These are phyloP conservation scores for Phylloporus rhodoxanthus DNA, from an alignment of 768 basidiomycete species.

Conservation along the genomic window DNA sequence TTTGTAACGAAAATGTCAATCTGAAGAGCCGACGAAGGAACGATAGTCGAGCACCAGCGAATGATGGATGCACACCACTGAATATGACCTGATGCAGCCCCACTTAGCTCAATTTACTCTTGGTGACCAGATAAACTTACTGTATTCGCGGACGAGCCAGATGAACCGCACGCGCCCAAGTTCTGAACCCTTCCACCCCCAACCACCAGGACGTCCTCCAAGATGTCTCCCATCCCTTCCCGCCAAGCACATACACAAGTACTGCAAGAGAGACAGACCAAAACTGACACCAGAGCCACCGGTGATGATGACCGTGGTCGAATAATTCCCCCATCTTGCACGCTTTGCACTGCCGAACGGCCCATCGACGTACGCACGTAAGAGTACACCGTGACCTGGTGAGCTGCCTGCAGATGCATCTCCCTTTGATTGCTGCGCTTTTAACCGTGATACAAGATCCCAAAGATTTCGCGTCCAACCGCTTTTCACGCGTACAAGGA, in stretches of 20 bases:
- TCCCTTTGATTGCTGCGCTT: constrained; percentile 31
- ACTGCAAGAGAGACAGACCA: constrained; percentile 60
- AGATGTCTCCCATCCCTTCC: constrained; percentile 46
- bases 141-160: constrained; percentile 73
- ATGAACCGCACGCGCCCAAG: constrained; percentile 62
- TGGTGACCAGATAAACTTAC: constrained; percentile 36
- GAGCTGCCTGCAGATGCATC: constrained; percentile 12
- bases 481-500: constrained; percentile 62
- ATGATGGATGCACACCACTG: constrained; percentile 70
- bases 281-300: constrained; percentile 78
- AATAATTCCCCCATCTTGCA: constrained; percentile 52
- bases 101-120: background rate
- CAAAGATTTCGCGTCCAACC: constrained; percentile 68
- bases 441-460: constrained; percentile 42
- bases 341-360: constrained; percentile 64
- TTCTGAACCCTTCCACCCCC: constrained; percentile 35
- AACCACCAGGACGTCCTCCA: constrained; percentile 43
- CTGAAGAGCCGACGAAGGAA: constrained; percentile 45
- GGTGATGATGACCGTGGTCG: constrained; percentile 55
- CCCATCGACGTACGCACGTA: constrained; percentile 58
- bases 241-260: constrained; percentile 52
- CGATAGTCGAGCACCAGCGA: constrained; percentile 54
- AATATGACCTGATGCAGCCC: constrained; percentile 49
- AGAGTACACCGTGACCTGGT: constrained; percentile 44
- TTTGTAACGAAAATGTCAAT: constrained; percentile 75